phyloP scores from a whole-genome alignment of 1,139 yeast species.

The Scheffersomyces cryptocercus region DNA sequence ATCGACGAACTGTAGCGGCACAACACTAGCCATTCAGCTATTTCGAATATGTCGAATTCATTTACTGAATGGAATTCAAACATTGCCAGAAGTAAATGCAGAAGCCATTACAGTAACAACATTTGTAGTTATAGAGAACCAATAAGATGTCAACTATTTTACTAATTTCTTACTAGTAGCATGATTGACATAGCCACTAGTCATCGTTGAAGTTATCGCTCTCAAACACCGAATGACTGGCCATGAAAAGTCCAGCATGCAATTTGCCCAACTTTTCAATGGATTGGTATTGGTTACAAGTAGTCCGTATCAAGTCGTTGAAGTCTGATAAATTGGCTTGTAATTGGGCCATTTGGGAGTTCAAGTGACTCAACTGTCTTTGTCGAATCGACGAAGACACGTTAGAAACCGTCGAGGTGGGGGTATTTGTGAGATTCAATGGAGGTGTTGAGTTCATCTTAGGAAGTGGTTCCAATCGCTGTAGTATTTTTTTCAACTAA shows the following conservation, averaged over 20 bases:
- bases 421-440: background rate
- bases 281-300: conserved; percentile 56
- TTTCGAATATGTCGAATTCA: too few species aligned
- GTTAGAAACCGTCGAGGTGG: background rate
- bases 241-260: conserved; percentile 66
- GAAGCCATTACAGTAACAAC: too few species aligned
- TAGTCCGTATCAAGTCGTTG: conserved; percentile 53
- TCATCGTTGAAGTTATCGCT: conserved; percentile 32
- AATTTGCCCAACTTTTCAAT: conserved; percentile 59
- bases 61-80: too few species aligned
- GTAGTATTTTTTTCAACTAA: too few species aligned
- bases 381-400: conserved; percentile 30
- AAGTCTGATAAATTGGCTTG: conserved; percentile 61
- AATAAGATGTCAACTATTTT: background rate
- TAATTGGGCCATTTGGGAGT: conserved; percentile 62
- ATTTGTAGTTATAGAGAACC: too few species aligned
- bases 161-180: too few species aligned
- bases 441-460: background rate
- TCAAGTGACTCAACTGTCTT: conserved; percentile 60
- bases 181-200: background rate
- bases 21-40: too few species aligned
- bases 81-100: too few species aligned
- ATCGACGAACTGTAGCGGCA: too few species aligned
- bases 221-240: conserved; percentile 62
- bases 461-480: background rate